These are phyloP conservation scores for Diplodia mutila DNA, from an alignment of 2,329 filamentous ascomycete species.

Conservation along the genomic window DNA sequence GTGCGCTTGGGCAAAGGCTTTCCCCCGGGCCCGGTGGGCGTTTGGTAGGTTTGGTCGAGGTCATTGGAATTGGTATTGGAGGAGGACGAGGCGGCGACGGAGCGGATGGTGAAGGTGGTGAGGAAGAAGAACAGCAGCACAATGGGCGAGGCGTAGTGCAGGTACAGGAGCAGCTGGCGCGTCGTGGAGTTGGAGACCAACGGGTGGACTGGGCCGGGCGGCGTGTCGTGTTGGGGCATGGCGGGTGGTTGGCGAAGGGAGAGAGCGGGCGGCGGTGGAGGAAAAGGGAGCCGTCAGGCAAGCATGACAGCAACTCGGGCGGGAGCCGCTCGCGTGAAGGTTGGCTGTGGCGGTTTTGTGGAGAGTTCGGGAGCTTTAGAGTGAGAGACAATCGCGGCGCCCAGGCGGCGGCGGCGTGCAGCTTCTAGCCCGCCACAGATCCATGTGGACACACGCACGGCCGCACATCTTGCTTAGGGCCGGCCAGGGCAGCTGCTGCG, in stretches of 20 bases:
- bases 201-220: slow-evolving; percentile 22
- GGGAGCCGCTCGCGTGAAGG: slow-evolving; percentile 21
- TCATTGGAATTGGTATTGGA: slow-evolving; percentile 39
- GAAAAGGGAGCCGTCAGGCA: slow-evolving; percentile 25
- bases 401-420: slow-evolving; percentile 13
- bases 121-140: slow-evolving; percentile 68
- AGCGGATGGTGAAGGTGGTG: slow-evolving; percentile 63
- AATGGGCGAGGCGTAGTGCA: slow-evolving; percentile 66
- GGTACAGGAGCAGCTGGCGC: slow-evolving; percentile 34
- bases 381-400: slow-evolving; percentile 23
- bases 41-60: slow-evolving; percentile 37
- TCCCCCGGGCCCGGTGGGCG: slow-evolving; percentile 74
- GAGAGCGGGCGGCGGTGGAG: slow-evolving; percentile 18
- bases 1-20: slow-evolving; percentile 77
- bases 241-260: slow-evolving; percentile 23
- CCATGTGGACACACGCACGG: slow-evolving; percentile 18
- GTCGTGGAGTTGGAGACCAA: slow-evolving; percentile 32
- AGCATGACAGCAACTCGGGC: slow-evolving; percentile 24
- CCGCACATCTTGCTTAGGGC: slow-evolving; percentile 5
- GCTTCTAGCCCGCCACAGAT: slow-evolving; percentile 18
- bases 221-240: slow-evolving; percentile 27
- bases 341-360: slow-evolving; percentile 21
- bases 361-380: slow-evolving; percentile 22
- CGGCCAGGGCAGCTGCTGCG: slow-evolving; percentile 4
- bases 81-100: slow-evolving; percentile 58